phyloP scores from a whole-genome alignment of 495 filamentous ascomycete genomes.

The Hypoxylon rickii region DNA sequence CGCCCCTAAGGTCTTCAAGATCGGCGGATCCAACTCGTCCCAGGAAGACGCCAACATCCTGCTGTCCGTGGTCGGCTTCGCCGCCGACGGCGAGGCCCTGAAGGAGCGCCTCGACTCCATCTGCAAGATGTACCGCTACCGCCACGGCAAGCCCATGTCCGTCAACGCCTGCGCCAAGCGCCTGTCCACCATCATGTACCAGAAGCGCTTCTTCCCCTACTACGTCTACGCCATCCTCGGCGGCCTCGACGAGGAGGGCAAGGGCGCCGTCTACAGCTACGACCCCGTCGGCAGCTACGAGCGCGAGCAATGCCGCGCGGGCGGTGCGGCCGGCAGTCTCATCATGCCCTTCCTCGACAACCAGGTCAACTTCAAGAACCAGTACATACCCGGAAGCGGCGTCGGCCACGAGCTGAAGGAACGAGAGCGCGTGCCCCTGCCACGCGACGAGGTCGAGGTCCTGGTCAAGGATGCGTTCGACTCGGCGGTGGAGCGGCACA shows the following conservation, averaged over 20 bases:
- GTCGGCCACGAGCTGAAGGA: conserved; percentile 78
- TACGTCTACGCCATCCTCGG: conserved; percentile 93
- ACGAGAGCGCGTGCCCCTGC: conserved; percentile 66
- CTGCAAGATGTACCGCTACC: conserved; percentile 96
- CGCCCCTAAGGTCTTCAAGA: conserved; percentile 93
- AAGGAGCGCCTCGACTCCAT: conserved; percentile 87
- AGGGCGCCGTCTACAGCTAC: conserved; percentile 93
- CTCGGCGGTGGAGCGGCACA: conserved; percentile 96
- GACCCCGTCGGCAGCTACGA: conserved; percentile 97
- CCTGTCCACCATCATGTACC: conserved; percentile 90
- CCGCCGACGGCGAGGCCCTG: conserved; percentile 87
- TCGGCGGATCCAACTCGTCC: conserved; percentile 84
- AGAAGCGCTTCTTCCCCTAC: conserved; percentile 98
- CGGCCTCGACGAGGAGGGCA: conserved; percentile 92
- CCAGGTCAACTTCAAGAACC: conserved; percentile 99
- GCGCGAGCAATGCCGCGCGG: conserved; percentile 91
- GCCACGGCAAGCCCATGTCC: conserved; percentile 90
- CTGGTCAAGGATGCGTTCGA: conserved; percentile 97
- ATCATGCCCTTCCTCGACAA: conserved; percentile 99
- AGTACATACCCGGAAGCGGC: conserved; percentile 88
- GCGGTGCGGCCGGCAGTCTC: conserved; percentile 90
- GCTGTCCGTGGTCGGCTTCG: conserved; percentile 92
- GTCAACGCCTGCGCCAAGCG: conserved; percentile 92
- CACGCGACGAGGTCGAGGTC: conserved; percentile 73
- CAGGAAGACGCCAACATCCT: conserved; percentile 83